phyloP scores from a whole-genome alignment of 1,284 basidiomycete genomes.

The Tilletia setariae region DNA sequence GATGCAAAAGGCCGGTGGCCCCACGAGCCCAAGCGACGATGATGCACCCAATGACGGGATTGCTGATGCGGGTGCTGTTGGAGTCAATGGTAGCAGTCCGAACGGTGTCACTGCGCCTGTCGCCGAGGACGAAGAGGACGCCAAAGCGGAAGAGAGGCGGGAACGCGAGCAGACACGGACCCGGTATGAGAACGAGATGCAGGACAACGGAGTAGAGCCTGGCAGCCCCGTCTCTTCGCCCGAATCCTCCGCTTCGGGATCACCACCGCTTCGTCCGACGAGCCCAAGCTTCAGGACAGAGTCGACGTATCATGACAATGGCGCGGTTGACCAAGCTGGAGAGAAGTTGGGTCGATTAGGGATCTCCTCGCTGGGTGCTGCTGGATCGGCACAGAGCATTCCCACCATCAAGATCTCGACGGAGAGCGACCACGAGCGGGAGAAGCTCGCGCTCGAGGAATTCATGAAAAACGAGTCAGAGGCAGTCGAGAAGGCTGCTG shows the following conservation, averaged over 20 bases:
- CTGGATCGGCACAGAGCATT: slow-evolving; percentile 58
- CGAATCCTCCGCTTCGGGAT: slow-evolving; percentile 8
- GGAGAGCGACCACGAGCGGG: slow-evolving; percentile 66
- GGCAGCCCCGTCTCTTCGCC: slow-evolving; percentile 9
- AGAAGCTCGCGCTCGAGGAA: slow-evolving; percentile 55
- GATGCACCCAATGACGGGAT: slow-evolving; percentile 7
- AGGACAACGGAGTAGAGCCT: slow-evolving; percentile 9
- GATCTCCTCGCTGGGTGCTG: slow-evolving; percentile 31
- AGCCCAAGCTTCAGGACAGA: background rate
- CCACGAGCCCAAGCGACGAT: slow-evolving; percentile 18
- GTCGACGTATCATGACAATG: background rate
- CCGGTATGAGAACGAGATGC: slow-evolving; percentile 5
- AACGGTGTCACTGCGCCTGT: background rate
- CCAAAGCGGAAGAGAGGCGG: background rate
- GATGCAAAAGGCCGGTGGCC: slow-evolving; percentile 56
- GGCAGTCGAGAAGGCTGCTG: background rate
- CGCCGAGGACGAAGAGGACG: background rate
- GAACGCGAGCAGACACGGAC: slow-evolving; percentile 14
- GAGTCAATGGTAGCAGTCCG: slow-evolving; percentile 24
- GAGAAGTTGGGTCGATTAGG: slow-evolving; percentile 28
- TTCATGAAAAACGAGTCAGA: slow-evolving; percentile 50
- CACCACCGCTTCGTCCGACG: slow-evolving; percentile 1
- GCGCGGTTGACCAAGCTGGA: slow-evolving; percentile 1
- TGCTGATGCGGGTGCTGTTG: background rate
- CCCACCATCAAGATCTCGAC: slow-evolving; percentile 86